Conservation (phyloP, 2,329 filamentous ascomycete genomes). For the Mycosphaerelloides madeirae region DNA sequence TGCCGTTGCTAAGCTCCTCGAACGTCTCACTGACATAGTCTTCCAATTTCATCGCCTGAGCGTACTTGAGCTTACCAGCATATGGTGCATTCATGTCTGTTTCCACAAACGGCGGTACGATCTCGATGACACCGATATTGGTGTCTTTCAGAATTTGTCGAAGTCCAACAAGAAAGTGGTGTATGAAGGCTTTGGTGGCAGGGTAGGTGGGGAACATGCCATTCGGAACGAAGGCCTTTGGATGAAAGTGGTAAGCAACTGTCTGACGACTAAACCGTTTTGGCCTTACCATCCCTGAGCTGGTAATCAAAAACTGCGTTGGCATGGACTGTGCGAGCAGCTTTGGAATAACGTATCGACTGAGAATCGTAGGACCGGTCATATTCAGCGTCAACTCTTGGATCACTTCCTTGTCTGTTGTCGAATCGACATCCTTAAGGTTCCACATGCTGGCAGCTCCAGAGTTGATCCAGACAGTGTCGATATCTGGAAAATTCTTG, state of each 20-base stretch:
- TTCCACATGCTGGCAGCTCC: background rate
- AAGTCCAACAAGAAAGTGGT: slow-evolving; percentile 14
- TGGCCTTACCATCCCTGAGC: background rate
- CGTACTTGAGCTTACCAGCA: background rate
- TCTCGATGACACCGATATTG: slow-evolving; percentile 20
- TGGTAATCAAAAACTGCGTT: slow-evolving; percentile 10
- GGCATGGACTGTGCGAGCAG: slow-evolving; percentile 17
- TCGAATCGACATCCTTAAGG: slow-evolving; percentile 3
- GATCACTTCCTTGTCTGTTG: slow-evolving; percentile 3
- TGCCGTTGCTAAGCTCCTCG: slow-evolving; percentile 8
- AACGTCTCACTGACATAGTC: slow-evolving; percentile 12
- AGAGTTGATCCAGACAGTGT: slow-evolving; percentile 9
- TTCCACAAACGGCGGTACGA: slow-evolving; percentile 18
- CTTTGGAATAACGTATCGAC: slow-evolving; percentile 16
- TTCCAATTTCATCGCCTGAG: slow-evolving; percentile 9
- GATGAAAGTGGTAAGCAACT: no score
- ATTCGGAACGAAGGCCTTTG: slow-evolving; percentile 14
- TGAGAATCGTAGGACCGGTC: background rate
- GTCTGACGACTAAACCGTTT: no score
- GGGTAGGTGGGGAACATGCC: slow-evolving; percentile 15
- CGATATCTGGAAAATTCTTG: slow-evolving; percentile 10
- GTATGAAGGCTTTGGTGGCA: slow-evolving; percentile 17
- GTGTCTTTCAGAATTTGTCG: slow-evolving; percentile 15
- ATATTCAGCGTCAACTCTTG: slow-evolving; percentile 9
- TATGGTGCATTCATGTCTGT: slow-evolving; percentile 1